phyloP scores from a whole-genome alignment of 148 eudicot species.

The Fallopia convolvulus region DNA sequence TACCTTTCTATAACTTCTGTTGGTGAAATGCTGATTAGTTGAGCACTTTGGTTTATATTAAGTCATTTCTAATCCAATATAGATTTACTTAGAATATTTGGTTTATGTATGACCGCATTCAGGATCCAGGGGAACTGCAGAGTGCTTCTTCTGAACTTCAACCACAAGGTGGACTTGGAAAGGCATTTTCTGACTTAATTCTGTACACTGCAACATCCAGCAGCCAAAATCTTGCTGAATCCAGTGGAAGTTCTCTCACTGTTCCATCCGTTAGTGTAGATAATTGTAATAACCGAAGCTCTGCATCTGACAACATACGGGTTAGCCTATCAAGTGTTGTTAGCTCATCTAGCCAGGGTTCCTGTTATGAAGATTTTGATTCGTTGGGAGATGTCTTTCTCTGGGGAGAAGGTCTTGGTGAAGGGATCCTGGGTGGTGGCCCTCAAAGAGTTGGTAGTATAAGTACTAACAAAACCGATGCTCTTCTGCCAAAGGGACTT shows the following conservation, averaged over 20 bases:
- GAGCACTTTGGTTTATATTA: not conserved
- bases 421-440: constrained; percentile 62
- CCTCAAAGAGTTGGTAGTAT: constrained; percentile 28
- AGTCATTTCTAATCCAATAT: not conserved
- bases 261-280: constrained; percentile 31
- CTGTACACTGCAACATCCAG: constrained; percentile 46
- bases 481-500: constrained; percentile 58
- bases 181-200: constrained; percentile 66
- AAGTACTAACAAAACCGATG: constrained; percentile 34
- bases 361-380: constrained; percentile 68
- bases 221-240: constrained; percentile 32
- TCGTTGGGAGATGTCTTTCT: constrained; percentile 73
- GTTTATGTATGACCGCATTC: constrained; percentile 6
- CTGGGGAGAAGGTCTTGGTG: constrained; percentile 80
- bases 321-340: constrained; percentile 75
- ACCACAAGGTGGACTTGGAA: constrained; percentile 63
- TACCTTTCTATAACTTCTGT: not conserved
- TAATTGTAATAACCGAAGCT: constrained; percentile 38
- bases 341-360: constrained; percentile 90
- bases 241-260: constrained; percentile 22
- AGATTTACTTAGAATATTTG: not conserved
- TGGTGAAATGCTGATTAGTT: not conserved
- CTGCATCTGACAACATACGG: constrained; percentile 57
- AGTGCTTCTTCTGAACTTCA: constrained; percentile 29
- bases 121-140: constrained; percentile 51